These are phyloP conservation scores for Xylogone sp. DNA, from an alignment of 2,329 filamentous ascomycete genomes.

Conservation along the genomic window DNA sequence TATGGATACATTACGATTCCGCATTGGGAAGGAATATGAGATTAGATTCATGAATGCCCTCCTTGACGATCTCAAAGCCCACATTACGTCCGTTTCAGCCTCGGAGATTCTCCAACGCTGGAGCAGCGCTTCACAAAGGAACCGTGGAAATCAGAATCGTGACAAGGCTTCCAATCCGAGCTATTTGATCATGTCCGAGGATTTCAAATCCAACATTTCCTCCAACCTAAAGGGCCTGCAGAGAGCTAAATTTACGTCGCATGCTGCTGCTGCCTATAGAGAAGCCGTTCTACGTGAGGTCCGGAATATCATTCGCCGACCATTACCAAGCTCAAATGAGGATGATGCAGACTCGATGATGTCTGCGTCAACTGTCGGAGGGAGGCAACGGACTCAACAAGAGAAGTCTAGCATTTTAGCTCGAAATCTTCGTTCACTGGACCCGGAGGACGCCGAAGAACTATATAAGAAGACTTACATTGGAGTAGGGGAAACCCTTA, in stretches of 20 bases:
- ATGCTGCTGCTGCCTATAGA: constrained; percentile 79
- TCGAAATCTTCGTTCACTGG: constrained; percentile 79
- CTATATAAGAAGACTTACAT: constrained; percentile 82
- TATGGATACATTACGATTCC: constrained; percentile 68
- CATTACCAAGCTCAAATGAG: constrained; percentile 88
- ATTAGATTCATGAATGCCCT: constrained; percentile 73
- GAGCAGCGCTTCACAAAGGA: constrained; percentile 71
- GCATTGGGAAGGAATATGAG: constrained; percentile 86
- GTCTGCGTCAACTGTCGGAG: constrained; percentile 73
- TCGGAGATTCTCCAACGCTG: constrained; percentile 79
- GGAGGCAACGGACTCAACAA: constrained; percentile 68
- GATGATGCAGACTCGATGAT: constrained; percentile 90
- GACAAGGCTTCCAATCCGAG: constrained; percentile 69
- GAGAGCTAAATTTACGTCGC: constrained; percentile 72
- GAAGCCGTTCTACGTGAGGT: constrained; percentile 83
- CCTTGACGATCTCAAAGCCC: constrained; percentile 74
- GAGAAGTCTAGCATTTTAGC: constrained; percentile 88
- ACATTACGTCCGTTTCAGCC: constrained; percentile 68
- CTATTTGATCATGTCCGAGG: constrained; percentile 71
- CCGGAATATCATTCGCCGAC: constrained; percentile 75
- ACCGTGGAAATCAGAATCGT: constrained; percentile 63
- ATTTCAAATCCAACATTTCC: constrained; percentile 66
- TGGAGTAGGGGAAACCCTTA: constrained; percentile 79
- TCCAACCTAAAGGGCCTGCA: constrained; percentile 75
- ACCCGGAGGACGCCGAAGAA: constrained; percentile 78